Base-by-base conservation (phyloP, 2,329 filamentous ascomycete species). In the Colletotrichum sp. region DNA sequence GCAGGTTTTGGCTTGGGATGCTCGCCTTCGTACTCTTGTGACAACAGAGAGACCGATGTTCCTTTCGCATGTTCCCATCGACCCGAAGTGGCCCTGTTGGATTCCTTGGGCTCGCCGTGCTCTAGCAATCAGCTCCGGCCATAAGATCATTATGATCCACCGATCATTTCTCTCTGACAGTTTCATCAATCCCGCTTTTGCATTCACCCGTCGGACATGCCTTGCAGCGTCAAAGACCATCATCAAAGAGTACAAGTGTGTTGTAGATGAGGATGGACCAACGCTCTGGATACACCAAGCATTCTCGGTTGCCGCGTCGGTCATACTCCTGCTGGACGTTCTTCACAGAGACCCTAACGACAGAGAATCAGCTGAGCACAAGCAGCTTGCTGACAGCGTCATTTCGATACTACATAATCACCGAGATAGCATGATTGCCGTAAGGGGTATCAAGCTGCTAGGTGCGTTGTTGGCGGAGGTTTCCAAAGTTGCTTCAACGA, bases 181-280 rank as follows among this genome's bases (percentile, higher is more conserved):
- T 52, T 52, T 52, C 0, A 52, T 5, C 10, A 52, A 52, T 2
- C n/a, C 44, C 9, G 6, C 44, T 52, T 52, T 52, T 6, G 44
- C 44, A 52, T 52, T 52, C 2, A 52, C 44, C 3, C 44, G 44
- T 12, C 44, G 44, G 18, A 86, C 84, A 1, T 86, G 84, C 65
- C 79, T 85, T 15, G 82, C 84, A 1, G 84, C 85, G 4, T 82
- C 84, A 18, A 85, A 83, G 79, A 86, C 85, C 3, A 86, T 86
- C 63, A 76, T 86, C 79, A 80, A 80, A 13, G 81, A 82, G 69
- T 80, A 80, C 69, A 78, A 78, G 67, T 36, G 26, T 3, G 78
- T 78, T 18, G 68, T 75, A 6, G 72, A 79, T 5, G 80, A 81
- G 21, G 78, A 79, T 28, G 78, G 75, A 6, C 80, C 80, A 2